Percentiles rank a stretch among this genome's conserved stretches.
Evolutionary conservation across 106 monocot species (phyloP).

Genomic region (Acorus gramineus): DNA sequence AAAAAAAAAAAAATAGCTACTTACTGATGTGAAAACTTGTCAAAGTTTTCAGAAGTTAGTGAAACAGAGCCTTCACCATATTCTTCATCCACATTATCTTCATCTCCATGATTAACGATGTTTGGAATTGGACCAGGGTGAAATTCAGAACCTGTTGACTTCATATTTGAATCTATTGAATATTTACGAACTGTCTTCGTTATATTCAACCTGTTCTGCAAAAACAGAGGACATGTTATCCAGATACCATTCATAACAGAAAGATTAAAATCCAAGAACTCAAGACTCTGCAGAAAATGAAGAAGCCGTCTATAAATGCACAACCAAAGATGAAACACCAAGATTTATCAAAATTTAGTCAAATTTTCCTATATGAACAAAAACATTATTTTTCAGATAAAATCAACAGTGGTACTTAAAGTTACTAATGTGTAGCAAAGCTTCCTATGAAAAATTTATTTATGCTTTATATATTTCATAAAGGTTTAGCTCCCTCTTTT

Average conservation of each 20-base stretch:
- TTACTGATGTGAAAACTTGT: constrained; percentile 78
- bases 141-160: constrained; percentile 72
- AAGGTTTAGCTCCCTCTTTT: too few species aligned
- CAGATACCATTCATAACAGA: not conserved
- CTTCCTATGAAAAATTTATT: too few species aligned
- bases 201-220: constrained; percentile 98
- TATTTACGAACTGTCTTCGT: constrained; percentile 96
- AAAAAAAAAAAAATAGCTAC: not conserved
- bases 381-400: too few species aligned
- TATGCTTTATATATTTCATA: too few species aligned
- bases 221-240: constrained; percentile 6
- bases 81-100: constrained; percentile 48
- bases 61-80: constrained; percentile 49
- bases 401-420: too few species aligned
- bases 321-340: too few species aligned
- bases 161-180: constrained; percentile 86
- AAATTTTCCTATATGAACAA: too few species aligned
- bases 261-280: too few species aligned
- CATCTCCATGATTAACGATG: constrained; percentile 87
- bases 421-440: too few species aligned
- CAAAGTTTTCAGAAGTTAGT: constrained; percentile 68
- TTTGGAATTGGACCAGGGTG: constrained; percentile 77
- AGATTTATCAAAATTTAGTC: too few species aligned
- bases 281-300: too few species aligned
- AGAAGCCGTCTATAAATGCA: too few species aligned